These are phyloP conservation scores for Colletotrichum neosansevieriae DNA, from an alignment of 2,329 filamentous ascomycete species.

Conservation along the genomic window DNA sequence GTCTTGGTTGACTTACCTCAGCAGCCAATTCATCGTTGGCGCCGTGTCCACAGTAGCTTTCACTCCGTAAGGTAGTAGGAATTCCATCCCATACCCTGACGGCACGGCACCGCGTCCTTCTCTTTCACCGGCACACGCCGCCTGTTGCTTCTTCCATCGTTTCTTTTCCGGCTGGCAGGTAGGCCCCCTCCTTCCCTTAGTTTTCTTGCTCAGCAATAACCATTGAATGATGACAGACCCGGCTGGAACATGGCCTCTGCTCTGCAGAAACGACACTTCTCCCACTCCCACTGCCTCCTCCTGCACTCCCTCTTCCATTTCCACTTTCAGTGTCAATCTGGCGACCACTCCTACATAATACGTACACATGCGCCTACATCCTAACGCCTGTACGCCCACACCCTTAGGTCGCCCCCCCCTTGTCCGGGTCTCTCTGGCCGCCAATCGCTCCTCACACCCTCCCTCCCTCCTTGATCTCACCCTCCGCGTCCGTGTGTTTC, in stretches of 20 bases:
- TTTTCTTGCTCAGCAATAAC: conserved; percentile 26
- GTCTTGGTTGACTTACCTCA: conserved; percentile 1
- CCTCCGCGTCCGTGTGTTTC: conserved; percentile 34
- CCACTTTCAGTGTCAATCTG: conserved; percentile 21
- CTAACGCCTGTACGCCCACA: conserved; percentile 20
- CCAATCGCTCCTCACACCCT: conserved; percentile 25
- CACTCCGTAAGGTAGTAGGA: too few species aligned
- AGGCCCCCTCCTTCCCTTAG: conserved; percentile 7
- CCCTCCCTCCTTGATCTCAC: conserved; percentile 31
- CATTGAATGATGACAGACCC: conserved; percentile 36
- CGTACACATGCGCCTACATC: conserved; percentile 6
- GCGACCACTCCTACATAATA: conserved; percentile 2
- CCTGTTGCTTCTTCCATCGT: conserved; percentile 35
- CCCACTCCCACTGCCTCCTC: conserved; percentile 23
- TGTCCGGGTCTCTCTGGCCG: conserved; percentile 17
- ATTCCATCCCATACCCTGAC: background rate
- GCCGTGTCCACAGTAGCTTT: background rate
- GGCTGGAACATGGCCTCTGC: conserved; percentile 34
- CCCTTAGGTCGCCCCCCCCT: conserved; percentile 2
- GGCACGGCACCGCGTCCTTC: conserved; percentile 16
- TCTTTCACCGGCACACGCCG: conserved; percentile 31
- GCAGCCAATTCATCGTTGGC: background rate
- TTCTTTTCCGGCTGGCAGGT: conserved; percentile 38
- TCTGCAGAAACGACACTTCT: conserved; percentile 5
- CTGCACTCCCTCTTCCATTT: conserved; percentile 21